phyloP scores from a whole-genome alignment of 495 filamentous ascomycete genomes.

The Penicillium silybi region DNA sequence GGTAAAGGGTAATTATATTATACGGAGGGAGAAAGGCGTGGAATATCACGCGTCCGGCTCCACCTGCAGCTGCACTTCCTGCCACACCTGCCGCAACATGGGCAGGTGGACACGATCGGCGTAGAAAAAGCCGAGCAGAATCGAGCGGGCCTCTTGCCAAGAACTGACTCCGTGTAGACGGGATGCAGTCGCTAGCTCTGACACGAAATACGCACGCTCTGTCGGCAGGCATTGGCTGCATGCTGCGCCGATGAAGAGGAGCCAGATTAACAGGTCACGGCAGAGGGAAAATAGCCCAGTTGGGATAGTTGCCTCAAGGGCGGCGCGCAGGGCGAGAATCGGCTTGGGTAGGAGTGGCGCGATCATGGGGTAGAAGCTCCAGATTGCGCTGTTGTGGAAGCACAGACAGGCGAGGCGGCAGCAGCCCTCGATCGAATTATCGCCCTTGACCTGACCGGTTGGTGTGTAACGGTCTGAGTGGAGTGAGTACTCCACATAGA shows the following conservation, averaged over 20 bases:
- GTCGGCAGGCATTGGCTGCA: constrained; percentile 29
- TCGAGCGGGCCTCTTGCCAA: constrained; percentile 36
- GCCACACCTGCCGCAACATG: constrained; percentile 36
- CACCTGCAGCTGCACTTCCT: constrained; percentile 28
- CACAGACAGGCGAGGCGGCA: constrained; percentile 40
- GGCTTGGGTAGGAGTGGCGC: constrained; percentile 39
- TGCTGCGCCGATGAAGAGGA: constrained; percentile 38
- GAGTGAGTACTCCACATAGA: constrained; percentile 42
- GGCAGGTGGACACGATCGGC: constrained; percentile 36
- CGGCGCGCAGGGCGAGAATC: constrained; percentile 34
- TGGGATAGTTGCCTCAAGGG: constrained; percentile 35
- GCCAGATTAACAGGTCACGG: constrained; percentile 40
- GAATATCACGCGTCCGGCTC: constrained; percentile 3
- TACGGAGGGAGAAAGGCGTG: neutral
- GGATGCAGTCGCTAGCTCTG: constrained; percentile 31
- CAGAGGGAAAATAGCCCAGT: constrained; percentile 34
- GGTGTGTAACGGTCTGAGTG: constrained; percentile 52
- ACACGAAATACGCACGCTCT: constrained; percentile 36
- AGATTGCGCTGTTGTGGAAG: constrained; percentile 46
- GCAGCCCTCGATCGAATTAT: constrained; percentile 43
- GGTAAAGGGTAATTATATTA: neutral
- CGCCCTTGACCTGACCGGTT: constrained; percentile 57
- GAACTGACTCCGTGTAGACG: constrained; percentile 28
- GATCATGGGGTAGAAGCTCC: constrained; percentile 43
- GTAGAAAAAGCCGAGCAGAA: constrained; percentile 41